These are phyloP conservation scores for Salix dunnii DNA, from an alignment of 345 rosid genomes.

Conservation along the genomic window DNA sequence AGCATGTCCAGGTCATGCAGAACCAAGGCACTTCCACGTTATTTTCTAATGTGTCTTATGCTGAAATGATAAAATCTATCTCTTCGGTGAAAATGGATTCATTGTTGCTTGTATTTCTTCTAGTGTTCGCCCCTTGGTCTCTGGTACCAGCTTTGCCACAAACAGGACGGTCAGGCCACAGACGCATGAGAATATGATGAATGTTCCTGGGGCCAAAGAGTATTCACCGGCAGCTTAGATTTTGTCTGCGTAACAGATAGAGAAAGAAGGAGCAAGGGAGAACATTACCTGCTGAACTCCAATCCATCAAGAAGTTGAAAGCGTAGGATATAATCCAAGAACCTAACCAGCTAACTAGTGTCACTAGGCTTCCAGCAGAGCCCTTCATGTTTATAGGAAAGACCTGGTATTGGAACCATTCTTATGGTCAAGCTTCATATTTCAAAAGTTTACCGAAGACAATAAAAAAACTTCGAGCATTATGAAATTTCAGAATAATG, in stretches of 20 bases:
- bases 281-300: slow-evolving; percentile 44
- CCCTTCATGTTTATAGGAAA: slow-evolving; percentile 83
- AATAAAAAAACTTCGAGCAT: not conserved
- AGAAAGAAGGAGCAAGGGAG: not conserved
- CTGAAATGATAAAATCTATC: not conserved
- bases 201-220: slow-evolving; percentile 45
- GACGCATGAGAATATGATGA: slow-evolving; percentile 53
- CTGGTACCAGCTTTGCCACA: slow-evolving; percentile 68
- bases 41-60: too few relatives aligned
- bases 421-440: not conserved
- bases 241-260: not conserved
- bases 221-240: not conserved
- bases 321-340: slow-evolving; percentile 71
- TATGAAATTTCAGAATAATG: too few relatives aligned
- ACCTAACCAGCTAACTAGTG: slow-evolving; percentile 71
- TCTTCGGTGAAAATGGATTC: slow-evolving; percentile 31
- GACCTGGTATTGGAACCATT: slow-evolving; percentile 38
- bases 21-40: too few relatives aligned
- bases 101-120: slow-evolving; percentile 72
- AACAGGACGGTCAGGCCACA: slow-evolving; percentile 61
- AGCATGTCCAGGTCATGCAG: too few relatives aligned
- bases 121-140: slow-evolving; percentile 69
- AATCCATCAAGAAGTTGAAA: slow-evolving; percentile 56
- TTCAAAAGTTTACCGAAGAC: too few relatives aligned
- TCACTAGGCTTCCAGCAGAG: slow-evolving; percentile 79